Percentiles rank a stretch among this genome's conserved stretches.
Conservation (phyloP, 1,284 basidiomycete species). For the Ustilago lituana region DNA sequence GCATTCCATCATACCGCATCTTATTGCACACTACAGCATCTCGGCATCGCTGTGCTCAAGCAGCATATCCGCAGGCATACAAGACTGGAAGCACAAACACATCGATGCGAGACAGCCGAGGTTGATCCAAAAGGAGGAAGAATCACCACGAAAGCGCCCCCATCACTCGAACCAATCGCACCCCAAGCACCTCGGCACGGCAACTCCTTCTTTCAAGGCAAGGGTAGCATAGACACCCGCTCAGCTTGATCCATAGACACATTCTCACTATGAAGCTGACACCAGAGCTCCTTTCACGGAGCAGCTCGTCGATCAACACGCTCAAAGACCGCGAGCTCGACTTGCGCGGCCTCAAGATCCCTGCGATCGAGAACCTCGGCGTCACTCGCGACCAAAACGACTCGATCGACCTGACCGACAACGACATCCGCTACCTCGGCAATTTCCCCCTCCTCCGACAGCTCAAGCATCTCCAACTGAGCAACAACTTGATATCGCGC, state of each 20-base stretch:
- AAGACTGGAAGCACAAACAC: too few species aligned
- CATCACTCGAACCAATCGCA: too few species aligned
- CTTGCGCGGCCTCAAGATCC: slow-evolving; percentile 79
- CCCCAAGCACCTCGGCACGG: too few species aligned
- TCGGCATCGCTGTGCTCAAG: too few species aligned
- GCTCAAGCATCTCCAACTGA: slow-evolving; percentile 80
- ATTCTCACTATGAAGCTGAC: slow-evolving; percentile 86
- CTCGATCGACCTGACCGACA: slow-evolving; percentile 95
- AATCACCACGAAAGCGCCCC: too few species aligned
- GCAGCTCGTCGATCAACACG: slow-evolving; percentile 82
- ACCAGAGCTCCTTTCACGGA: slow-evolving; percentile 84
- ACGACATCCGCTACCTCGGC: slow-evolving; percentile 86
- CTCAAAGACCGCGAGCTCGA: slow-evolving; percentile 89
- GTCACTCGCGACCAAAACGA: slow-evolving; percentile 96
- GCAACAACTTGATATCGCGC: slow-evolving; percentile 85
- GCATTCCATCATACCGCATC: background rate
- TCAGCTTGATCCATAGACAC: too few species aligned
- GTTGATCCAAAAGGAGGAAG: too few species aligned
- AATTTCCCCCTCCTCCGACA: slow-evolving; percentile 85
- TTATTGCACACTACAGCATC: background rate
- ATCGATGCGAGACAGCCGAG: too few species aligned
- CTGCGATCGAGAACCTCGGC: slow-evolving; percentile 98
- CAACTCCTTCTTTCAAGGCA: too few species aligned
- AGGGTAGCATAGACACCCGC: too few species aligned
- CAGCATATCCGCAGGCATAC: too few species aligned